Evolutionary conservation across 495 filamentous ascomycete species (phyloP).

Genomic region (Schizothecium vesticola): DNA sequence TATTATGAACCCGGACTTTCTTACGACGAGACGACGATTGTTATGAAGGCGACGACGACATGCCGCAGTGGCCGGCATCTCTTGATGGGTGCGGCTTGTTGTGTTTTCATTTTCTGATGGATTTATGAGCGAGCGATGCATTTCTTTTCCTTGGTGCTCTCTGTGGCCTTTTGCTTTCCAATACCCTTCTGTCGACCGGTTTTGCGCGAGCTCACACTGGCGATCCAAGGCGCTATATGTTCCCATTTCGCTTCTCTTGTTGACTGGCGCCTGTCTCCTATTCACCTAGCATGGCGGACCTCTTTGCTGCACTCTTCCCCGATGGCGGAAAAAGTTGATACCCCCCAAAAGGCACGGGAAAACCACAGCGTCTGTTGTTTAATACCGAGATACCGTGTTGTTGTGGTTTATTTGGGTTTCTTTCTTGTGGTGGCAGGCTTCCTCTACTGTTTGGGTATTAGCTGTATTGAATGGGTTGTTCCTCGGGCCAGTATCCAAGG

Average conservation of each 20-base stretch:
- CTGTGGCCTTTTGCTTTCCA: conserved; percentile 11
- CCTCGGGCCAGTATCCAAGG: neutral
- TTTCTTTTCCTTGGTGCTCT: conserved; percentile 8
- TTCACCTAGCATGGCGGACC: conserved; percentile 12
- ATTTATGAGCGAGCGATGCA: conserved; percentile 22
- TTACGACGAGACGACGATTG: conserved; percentile 20
- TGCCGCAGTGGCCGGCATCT: conserved; percentile 3
- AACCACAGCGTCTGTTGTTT: conserved; percentile 12
- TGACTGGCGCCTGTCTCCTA: conserved; percentile 9
- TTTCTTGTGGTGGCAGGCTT: neutral
- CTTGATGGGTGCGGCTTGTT: conserved; percentile 10
- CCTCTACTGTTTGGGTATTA: neutral
- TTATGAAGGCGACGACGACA: conserved; percentile 21
- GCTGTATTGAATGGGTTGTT: neutral
- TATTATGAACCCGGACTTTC: neutral
- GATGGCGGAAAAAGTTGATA: conserved; percentile 20
- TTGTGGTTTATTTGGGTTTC: neutral
- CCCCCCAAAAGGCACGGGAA: conserved; percentile 20
- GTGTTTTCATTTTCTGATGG: conserved; percentile 7
- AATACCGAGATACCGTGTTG: conserved; percentile 10
- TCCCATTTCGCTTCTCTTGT: conserved; percentile 2
- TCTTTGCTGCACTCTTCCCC: conserved; percentile 8
- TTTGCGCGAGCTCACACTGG: conserved; percentile 8
- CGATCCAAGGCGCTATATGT: conserved; percentile 5
- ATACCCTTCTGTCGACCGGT: conserved; percentile 6